Evolutionary conservation across 2,329 filamentous ascomycete species (phyloP).

Genomic region (Fusarium protoensiforme): DNA sequence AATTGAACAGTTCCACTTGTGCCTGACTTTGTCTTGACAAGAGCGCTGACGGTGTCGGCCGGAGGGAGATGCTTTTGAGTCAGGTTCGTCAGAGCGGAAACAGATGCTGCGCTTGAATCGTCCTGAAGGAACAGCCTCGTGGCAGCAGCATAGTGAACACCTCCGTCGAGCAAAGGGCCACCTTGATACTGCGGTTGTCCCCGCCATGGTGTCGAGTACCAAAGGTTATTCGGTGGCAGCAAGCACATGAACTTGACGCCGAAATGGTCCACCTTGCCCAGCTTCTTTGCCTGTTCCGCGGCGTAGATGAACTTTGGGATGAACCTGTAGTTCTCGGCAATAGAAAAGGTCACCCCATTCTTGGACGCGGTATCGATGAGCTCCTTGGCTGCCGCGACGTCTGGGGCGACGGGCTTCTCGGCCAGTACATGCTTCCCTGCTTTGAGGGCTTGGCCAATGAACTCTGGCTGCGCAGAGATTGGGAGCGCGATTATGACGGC

Average conservation of each 20-base stretch:
- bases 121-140: not conserved
- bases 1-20: not conserved
- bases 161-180: not conserved
- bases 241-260: not conserved
- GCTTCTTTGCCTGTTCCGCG: not conserved
- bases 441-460: not conserved
- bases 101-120: not conserved
- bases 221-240: not conserved
- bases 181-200: not conserved
- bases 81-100: not conserved
- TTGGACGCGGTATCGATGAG: not conserved
- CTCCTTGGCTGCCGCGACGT: not conserved
- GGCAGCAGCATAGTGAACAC: not conserved
- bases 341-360: not conserved
- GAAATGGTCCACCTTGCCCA: not conserved
- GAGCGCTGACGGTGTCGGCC: not conserved
- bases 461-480: not conserved
- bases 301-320: not conserved
- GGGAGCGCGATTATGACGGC: not conserved
- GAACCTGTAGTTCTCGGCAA: not conserved
- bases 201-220: not conserved
- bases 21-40: not conserved
- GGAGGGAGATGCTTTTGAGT: not conserved
- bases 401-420: not conserved
- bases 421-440: not conserved